Evolutionary conservation across 1,284 basidiomycete genomes (phyloP), one percentile per base, ranked within the genome.

Genomic region (Athelia sp.): DNA sequence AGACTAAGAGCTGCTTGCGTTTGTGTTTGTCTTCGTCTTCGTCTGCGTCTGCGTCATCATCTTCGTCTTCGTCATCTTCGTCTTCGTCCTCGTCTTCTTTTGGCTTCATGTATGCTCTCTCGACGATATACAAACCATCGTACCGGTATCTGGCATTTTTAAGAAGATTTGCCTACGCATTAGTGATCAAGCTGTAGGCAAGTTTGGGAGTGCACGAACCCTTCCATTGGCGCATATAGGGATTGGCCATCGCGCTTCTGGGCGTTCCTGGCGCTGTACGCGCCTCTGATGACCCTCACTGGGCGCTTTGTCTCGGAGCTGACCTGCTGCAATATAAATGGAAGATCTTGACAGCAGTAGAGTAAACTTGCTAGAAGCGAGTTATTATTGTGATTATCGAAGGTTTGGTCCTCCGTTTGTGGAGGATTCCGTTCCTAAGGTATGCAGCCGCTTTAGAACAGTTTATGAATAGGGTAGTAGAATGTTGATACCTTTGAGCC

Each of bases 81-180:
- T n/a, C n/a, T n/a, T n/a, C n/a, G n/a, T n/a, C n/a, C n/a, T n/a
- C n/a, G n/a, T n/a, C n/a, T n/a, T n/a, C 36, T 6, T 13, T 29
- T 17, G 6, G n/a, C n/a, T 40, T 40, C 36, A 40, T 40, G 21
- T 40, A 40, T 17, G 36, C 36, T 21, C 15, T n/a, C 8, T 65
- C 64, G 0, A 76, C 73, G 14, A 56, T 49, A 50, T 76, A 76
- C 22, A 77, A 62, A 1, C 74, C 74, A 47, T 76, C 74, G 46
- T 76, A 76, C 31, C 75, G 71, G 51, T 66, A 76, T 34, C 73
- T 74, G 11, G 50, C 15, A 52, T 32, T 23, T 17, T 2, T n/a
- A n/a, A n/a, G n/a, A n/a, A n/a, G n/a, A n/a, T n/a, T n/a, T n/a
- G n/a, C n/a, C n/a, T n/a, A n/a, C n/a, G n/a, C n/a, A 44, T 19